Percentiles rank a stretch among this genome's conserved stretches.
phyloP scores from a whole-genome alignment of 345 rosid species.

The Clarkia xantiana region DNA sequence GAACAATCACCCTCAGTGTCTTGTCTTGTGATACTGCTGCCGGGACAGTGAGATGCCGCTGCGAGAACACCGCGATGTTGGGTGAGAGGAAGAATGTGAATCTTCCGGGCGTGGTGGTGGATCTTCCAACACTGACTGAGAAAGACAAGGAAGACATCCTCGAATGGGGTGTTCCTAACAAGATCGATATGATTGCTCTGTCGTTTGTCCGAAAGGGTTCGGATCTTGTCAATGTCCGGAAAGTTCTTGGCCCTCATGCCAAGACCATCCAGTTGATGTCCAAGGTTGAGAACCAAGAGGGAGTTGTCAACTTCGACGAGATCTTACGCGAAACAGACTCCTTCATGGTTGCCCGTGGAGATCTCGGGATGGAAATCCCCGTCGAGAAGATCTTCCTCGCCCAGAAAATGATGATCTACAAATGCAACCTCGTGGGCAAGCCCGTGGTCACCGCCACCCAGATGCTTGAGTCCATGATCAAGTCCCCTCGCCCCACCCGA shows the following conservation, averaged over 20 bases:
- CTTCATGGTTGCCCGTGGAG: slow-evolving; percentile 17
- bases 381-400: slow-evolving; percentile 16
- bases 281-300: slow-evolving; percentile 14
- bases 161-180: slow-evolving; percentile 5
- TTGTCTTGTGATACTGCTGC: slow-evolving; percentile 9
- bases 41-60: slow-evolving; percentile 13
- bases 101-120: slow-evolving; percentile 12
- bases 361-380: slow-evolving; percentile 16
- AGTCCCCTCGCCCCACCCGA: slow-evolving; percentile 15
- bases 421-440: slow-evolving; percentile 13
- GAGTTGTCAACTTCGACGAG: slow-evolving; percentile 14
- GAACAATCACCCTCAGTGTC: slow-evolving; percentile 10
- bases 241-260: too few relatives aligned
- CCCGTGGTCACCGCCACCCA: slow-evolving; percentile 16
- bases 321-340: slow-evolving; percentile 15
- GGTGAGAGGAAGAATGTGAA: slow-evolving; percentile 13
- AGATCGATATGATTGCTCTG: too few relatives aligned
- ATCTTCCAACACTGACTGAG: slow-evolving; percentile 14
- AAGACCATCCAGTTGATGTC: too few relatives aligned
- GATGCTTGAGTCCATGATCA: slow-evolving; percentile 18
- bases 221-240: too few relatives aligned
- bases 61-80: slow-evolving; percentile 11
- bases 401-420: slow-evolving; percentile 17
- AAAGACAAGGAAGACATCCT: slow-evolving; percentile 14
- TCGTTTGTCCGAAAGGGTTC: too few relatives aligned